A percentile compares a stretch with the other conserved stretches of the same genome.
phyloP scores from a whole-genome alignment of 768 basidiomycete species.

The Phanerodontia chrysosporium region DNA sequence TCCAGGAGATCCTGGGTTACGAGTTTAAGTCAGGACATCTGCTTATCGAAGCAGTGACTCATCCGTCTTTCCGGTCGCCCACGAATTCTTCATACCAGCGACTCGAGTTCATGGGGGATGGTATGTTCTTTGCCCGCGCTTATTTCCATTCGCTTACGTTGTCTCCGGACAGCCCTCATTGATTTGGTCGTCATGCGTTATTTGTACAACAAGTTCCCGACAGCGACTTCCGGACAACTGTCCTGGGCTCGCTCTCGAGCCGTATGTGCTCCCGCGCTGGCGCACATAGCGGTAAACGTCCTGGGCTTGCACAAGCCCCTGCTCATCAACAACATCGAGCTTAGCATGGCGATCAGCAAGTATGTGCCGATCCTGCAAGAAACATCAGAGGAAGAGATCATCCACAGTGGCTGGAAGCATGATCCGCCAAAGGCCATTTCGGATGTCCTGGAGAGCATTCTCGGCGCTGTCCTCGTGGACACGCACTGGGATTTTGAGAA shows the following conservation, averaged over 20 bases:
- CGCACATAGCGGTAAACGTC: constrained; percentile 59
- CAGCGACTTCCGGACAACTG: constrained; percentile 73
- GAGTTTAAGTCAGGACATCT: constrained; percentile 58
- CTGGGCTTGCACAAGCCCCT: constrained; percentile 67
- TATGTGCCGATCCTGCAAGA: constrained; percentile 58
- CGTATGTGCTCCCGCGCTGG: constrained; percentile 71
- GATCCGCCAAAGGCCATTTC: constrained; percentile 84
- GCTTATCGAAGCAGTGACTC: constrained; percentile 78
- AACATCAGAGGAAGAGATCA: constrained; percentile 55
- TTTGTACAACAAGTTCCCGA: constrained; percentile 64
- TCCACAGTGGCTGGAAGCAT: constrained; percentile 71
- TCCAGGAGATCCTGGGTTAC: constrained; percentile 71
- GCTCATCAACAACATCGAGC: constrained; percentile 63
- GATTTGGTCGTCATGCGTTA: constrained; percentile 70
- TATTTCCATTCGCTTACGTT: too few relatives aligned
- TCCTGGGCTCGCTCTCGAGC: constrained; percentile 66
- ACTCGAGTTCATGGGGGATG: constrained; percentile 86
- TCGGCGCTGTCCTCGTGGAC: constrained; percentile 84
- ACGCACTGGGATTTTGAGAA: constrained; percentile 70
- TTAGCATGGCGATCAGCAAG: constrained; percentile 58
- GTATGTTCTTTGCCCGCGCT: constrained; percentile 40
- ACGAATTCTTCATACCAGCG: constrained; percentile 73
- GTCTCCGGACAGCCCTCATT: constrained; percentile 48
- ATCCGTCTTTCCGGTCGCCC: constrained; percentile 63
- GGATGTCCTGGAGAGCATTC: constrained; percentile 80